Conservation (phyloP, 2,329 filamentous ascomycete species). For the Gnomoniopsis sp. region DNA sequence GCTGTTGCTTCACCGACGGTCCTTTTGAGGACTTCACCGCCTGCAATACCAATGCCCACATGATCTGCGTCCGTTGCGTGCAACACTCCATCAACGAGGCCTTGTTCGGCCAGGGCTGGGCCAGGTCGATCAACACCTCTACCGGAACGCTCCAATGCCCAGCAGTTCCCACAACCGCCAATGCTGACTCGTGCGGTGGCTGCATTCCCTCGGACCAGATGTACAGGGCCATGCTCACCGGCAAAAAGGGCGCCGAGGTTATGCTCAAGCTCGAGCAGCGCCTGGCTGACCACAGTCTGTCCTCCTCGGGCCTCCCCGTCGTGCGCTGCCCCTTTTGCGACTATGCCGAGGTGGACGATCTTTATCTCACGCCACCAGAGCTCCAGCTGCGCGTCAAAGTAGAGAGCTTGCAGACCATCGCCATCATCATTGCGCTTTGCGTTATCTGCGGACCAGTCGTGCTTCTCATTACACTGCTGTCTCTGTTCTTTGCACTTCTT, state of each 20-base stretch:
- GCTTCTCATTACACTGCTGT: slow-evolving; percentile 47
- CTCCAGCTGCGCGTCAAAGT: slow-evolving; percentile 55
- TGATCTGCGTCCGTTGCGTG: slow-evolving; percentile 80
- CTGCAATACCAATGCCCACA: slow-evolving; percentile 67
- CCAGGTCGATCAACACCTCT: slow-evolving; percentile 69
- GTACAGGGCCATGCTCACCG: slow-evolving; percentile 66
- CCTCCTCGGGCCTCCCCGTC: slow-evolving; percentile 70
- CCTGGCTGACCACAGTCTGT: slow-evolving; percentile 70
- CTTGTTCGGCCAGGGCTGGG: slow-evolving; percentile 90
- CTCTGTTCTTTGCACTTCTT: slow-evolving; percentile 42
- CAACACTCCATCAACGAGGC: slow-evolving; percentile 80
- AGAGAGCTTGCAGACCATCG: slow-evolving; percentile 43
- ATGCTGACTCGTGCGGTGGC: slow-evolving; percentile 66
- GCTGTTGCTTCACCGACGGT: slow-evolving; percentile 71
- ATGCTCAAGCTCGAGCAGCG: slow-evolving; percentile 75
- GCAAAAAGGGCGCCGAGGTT: slow-evolving; percentile 67
- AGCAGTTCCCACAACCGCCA: slow-evolving; percentile 53
- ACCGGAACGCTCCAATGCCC: slow-evolving; percentile 77
- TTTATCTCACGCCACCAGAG: slow-evolving; percentile 59
- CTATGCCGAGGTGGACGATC: slow-evolving; percentile 84
- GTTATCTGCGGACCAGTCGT: slow-evolving; percentile 55
- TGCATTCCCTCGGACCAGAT: slow-evolving; percentile 68
- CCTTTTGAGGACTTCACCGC: slow-evolving; percentile 71
- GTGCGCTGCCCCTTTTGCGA: slow-evolving; percentile 85
- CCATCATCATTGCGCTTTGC: slow-evolving; percentile 48